Percentiles rank a stretch among this genome's conserved stretches.
Conservation (phyloP, 2,329 filamentous ascomycete genomes). For the Lecanicillium sp. region DNA sequence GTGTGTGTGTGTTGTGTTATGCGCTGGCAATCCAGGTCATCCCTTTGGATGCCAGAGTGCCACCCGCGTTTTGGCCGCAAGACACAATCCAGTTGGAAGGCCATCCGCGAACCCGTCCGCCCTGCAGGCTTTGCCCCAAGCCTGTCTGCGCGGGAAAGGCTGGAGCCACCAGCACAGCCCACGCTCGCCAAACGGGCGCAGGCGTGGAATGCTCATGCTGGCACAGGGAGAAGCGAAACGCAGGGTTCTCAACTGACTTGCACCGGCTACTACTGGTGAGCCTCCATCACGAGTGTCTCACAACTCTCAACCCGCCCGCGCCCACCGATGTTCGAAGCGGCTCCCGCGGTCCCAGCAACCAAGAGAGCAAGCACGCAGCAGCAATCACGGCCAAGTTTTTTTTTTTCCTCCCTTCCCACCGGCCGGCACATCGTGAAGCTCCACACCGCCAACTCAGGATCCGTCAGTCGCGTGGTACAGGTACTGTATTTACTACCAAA, state of each 20-base stretch:
- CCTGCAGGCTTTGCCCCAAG: not conserved
- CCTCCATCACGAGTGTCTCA: constrained; percentile 1
- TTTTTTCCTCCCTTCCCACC: too few relatives aligned
- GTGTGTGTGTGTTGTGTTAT: not conserved
- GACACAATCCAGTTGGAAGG: not conserved
- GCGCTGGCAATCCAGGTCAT: constrained; percentile 10
- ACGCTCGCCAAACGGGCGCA: not conserved
- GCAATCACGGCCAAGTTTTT: too few relatives aligned
- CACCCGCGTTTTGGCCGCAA: constrained; percentile 2
- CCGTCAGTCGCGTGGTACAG: constrained; percentile 4
- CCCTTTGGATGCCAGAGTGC: constrained; percentile 2
- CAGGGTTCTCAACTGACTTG: too few relatives aligned
- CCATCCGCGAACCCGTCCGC: not conserved
- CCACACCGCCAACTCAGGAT: constrained; percentile 10
- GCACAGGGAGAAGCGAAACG: too few relatives aligned
- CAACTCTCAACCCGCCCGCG: too few relatives aligned
- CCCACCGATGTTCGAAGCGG: too few relatives aligned
- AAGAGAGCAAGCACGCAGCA: not conserved
- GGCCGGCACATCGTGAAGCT: too few relatives aligned
- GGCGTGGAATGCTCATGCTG: not conserved
- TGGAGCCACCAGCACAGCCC: not conserved
- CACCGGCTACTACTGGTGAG: too few relatives aligned
- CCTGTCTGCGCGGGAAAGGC: not conserved
- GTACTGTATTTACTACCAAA: too few relatives aligned
- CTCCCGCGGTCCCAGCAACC: too few relatives aligned